Evolutionary conservation across 768 basidiomycete genomes (phyloP), one percentile per base, ranked within the genome.

Genomic region (Boletellus emodensis): DNA sequence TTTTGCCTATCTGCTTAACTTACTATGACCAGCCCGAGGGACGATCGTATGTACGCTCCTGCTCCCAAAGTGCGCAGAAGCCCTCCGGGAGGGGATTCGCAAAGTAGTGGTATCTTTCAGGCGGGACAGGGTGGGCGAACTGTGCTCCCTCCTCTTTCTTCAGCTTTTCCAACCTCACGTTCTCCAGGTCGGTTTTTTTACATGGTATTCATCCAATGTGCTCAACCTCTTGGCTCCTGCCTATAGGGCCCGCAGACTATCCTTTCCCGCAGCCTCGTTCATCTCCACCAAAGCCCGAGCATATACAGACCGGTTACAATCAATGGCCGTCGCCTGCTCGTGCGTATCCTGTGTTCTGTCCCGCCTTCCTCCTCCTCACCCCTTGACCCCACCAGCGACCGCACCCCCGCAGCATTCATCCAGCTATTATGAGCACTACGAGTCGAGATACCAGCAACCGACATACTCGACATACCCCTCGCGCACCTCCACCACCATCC

Each of bases 81-180:
- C 71, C 80, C 84, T 67, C 82, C 84, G 61, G 79, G 76, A 71
- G 82, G 81, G 60, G 70, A 71, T 71, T 67, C 79, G 68, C 82
- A 83, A 72, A 74, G 69, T 68, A 75, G 75, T 71, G 75, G 69
- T 74, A 84, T 84, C 78, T 82, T 85, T 75, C 79, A 80, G 74
- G 77, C 81, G 73, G 82, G 83, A 78, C 86, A 87, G 83, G 86
- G 87, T 88, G 85, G 85, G 86, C 84, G 86, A 82, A 81, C 84
- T 77, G 80, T 86, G 76, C 82, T 87, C 71, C 87, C 86, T 84
- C 83, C 86, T 82, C 76, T 88, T 80, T 79, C 82, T 82, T 77
- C 83, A 72, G 81, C 81, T 64, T 85, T 86, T 84, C 85, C 85
- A 85, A 83, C 81, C 83, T 87, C 83, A 85, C 85, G 78, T 82